phyloP scores from a whole-genome alignment of 2,329 filamentous ascomycete species.

The Fusarium kyushuense region DNA sequence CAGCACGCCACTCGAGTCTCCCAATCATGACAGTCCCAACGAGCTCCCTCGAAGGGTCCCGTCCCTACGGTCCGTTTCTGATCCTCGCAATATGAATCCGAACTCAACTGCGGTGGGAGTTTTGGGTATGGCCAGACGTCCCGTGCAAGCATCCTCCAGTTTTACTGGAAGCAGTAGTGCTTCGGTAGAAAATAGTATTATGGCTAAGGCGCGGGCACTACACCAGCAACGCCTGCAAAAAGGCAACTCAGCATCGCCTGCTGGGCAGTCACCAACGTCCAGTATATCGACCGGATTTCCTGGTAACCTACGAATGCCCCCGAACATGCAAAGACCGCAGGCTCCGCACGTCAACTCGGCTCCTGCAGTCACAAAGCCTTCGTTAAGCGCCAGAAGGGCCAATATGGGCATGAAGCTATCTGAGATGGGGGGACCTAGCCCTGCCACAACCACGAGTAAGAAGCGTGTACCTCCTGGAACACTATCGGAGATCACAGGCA shows the following conservation, averaged over 20 bases:
- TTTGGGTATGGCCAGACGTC: constrained; percentile 73
- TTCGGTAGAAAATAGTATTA: constrained; percentile 56
- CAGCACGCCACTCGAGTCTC: constrained; percentile 61
- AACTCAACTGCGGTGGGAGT: constrained; percentile 88
- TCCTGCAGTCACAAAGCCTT: constrained; percentile 64
- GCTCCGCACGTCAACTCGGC: constrained; percentile 67
- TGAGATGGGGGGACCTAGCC: constrained; percentile 56
- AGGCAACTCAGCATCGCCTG: constrained; percentile 51
- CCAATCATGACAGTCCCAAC: constrained; percentile 50
- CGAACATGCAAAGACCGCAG: constrained; percentile 58
- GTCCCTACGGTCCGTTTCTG: constrained; percentile 70
- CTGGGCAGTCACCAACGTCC: constrained; percentile 50
- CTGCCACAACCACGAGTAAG: constrained; percentile 42
- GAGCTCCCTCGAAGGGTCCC: constrained; percentile 65
- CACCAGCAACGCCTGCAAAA: constrained; percentile 61
- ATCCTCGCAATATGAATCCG: constrained; percentile 75
- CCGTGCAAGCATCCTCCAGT: constrained; percentile 56
- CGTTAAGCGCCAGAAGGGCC: constrained; percentile 75
- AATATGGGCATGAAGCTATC: constrained; percentile 69
- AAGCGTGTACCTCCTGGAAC: constrained; percentile 56
- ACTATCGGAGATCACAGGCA: constrained; percentile 57
- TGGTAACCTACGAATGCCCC: constrained; percentile 58
- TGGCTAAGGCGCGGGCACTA: constrained; percentile 62
- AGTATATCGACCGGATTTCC: constrained; percentile 59
- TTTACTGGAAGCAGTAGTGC: constrained; percentile 50